Conservation (phyloP, 2,329 filamentous ascomycete species). For the Cladosporium sp. region DNA sequence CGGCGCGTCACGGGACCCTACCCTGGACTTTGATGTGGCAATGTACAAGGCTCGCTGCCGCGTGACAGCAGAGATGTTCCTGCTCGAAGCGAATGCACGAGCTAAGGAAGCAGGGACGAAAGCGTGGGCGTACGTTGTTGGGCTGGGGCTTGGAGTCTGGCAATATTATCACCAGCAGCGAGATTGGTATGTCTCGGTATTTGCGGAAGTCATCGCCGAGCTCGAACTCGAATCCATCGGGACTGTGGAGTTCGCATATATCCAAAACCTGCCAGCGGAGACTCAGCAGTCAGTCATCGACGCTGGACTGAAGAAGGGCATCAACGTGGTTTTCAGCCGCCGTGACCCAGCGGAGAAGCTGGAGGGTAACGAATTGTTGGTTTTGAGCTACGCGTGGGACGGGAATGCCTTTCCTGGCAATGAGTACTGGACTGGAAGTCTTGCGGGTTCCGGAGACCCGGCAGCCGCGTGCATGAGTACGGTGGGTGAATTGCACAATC, state of each 20-base stretch:
- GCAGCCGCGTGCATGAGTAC: constrained; percentile 32
- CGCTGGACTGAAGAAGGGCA: constrained; percentile 14
- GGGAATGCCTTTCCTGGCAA: constrained; percentile 32
- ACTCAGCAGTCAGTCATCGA: constrained; percentile 10
- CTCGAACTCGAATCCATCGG: constrained; percentile 19
- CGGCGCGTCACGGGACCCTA: constrained; percentile 7
- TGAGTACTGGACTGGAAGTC: constrained; percentile 29
- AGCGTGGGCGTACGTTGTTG: constrained; percentile 29
- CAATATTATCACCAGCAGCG: constrained; percentile 19
- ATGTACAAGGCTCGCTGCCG: constrained; percentile 27
- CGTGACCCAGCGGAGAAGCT: constrained; percentile 28
- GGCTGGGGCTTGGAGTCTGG: constrained; percentile 33
- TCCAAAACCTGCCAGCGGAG: constrained; percentile 14
- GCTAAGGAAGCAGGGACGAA: constrained; percentile 18
- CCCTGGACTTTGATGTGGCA: constrained; percentile 15
- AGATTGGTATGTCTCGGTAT: constrained; percentile 24
- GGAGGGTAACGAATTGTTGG: constrained; percentile 21
- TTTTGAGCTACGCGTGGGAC: constrained; percentile 33
- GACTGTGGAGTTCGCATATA: constrained; percentile 30
- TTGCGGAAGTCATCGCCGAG: constrained; percentile 18
- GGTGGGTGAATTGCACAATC: constrained; percentile 31
- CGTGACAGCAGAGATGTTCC: constrained; percentile 28
- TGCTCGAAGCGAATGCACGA: constrained; percentile 25
- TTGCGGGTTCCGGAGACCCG: constrained; percentile 28
- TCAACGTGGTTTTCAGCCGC: constrained; percentile 25